Conservation (phyloP, 1,139 yeast genomes). For the Hemisphaericaspora xylofermentans region DNA sequence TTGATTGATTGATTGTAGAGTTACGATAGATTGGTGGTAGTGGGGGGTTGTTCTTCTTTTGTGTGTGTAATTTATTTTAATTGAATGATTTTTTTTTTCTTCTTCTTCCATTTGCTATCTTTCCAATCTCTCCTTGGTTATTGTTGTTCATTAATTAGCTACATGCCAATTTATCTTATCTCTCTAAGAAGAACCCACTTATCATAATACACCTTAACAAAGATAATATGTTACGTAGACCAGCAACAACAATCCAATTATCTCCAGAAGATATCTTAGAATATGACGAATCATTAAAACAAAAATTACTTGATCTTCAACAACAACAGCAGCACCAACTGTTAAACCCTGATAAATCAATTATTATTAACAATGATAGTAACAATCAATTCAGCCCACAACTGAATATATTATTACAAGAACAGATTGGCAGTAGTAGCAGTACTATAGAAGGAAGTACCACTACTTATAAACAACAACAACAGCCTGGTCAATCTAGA, state of each 20-base stretch:
- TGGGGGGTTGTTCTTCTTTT: no score
- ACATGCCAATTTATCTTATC: no score
- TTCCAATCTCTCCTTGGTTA: no score
- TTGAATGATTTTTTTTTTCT: no score
- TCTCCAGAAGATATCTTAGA: conserved; percentile 66
- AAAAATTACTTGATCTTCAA: conserved; percentile 10
- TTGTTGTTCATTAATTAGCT: no score
- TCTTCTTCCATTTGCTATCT: no score
- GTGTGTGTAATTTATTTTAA: no score
- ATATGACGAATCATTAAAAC: conserved; percentile 47
- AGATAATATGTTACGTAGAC: conserved; percentile 54
- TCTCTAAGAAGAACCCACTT: background rate
- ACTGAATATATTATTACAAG: conserved; percentile 18
- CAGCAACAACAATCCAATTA: conserved; percentile 61
- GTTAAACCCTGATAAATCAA: conserved; percentile 1
- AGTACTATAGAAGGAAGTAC: conserved; percentile 9
- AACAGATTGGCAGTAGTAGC: conserved; percentile 16
- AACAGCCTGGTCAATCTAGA: conserved; percentile 10
- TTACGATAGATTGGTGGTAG: no score
- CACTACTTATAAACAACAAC: conserved; percentile 10
- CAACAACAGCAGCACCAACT: conserved; percentile 9
- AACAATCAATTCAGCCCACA: conserved; percentile 5
- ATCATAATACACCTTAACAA: background rate
- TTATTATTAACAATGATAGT: no score
- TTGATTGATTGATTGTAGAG: no score